phyloP scores from a whole-genome alignment of 148 eudicot genomes.

The Camellia sinensis region DNA sequence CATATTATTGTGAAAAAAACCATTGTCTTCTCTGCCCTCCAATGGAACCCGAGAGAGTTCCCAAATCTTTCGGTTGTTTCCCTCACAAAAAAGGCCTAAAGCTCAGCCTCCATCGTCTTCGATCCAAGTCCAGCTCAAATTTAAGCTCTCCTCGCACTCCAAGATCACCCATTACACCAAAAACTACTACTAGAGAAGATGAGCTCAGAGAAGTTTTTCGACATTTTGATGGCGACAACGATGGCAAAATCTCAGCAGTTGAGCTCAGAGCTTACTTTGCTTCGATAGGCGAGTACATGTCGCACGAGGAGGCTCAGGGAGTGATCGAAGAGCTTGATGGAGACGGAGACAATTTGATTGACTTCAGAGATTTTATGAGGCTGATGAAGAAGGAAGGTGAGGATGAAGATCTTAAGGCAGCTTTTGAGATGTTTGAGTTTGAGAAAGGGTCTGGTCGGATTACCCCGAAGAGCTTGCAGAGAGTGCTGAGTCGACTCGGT shows the following conservation, averaged over 20 bases:
- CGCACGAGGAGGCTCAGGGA: constrained; percentile 55
- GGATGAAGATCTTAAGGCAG: constrained; percentile 54
- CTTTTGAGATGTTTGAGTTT: constrained; percentile 62
- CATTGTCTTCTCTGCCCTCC: background rate
- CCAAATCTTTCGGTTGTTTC: constrained; percentile 40
- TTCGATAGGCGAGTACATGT: constrained; percentile 58
- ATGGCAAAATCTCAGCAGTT: constrained; percentile 60
- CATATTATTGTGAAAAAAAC: background rate
- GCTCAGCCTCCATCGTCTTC: constrained; percentile 20
- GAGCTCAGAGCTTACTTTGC: constrained; percentile 57
- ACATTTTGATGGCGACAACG: constrained; percentile 53
- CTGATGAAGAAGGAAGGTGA: constrained; percentile 50
- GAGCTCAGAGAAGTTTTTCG: constrained; percentile 54
- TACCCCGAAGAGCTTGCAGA: constrained; percentile 66
- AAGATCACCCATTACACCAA: constrained; percentile 21
- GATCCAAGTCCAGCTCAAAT: constrained; percentile 33
- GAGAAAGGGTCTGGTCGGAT: constrained; percentile 66
- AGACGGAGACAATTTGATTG: constrained; percentile 55
- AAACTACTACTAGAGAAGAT: constrained; percentile 40
- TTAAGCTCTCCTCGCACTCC: constrained; percentile 29
- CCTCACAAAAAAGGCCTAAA: constrained; percentile 28
- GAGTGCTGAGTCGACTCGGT: constrained; percentile 51
- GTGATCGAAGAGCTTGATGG: constrained; percentile 60
- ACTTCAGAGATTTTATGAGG: constrained; percentile 51
- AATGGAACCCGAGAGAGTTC: constrained; percentile 35